Evolutionary conservation across 768 basidiomycete species (phyloP), one percentile per base, ranked within the genome.

Genomic region (Tulasnella sp.): DNA sequence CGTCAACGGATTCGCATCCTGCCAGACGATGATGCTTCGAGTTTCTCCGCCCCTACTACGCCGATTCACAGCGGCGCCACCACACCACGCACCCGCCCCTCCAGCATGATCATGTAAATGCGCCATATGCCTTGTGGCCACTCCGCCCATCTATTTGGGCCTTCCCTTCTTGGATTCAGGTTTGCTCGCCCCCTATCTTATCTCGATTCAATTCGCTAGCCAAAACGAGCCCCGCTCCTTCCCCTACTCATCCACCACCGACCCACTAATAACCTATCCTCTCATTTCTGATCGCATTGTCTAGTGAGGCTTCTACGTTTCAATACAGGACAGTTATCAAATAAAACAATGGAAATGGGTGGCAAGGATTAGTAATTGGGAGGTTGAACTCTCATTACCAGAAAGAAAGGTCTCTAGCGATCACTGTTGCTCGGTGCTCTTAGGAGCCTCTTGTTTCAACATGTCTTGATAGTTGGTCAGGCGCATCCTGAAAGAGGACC

Each of bases 1-100:
- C 91, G 94, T 75, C 92, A 93, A 85, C 89, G 94, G 80, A 90
- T 95, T 58, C 92, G 93, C 21, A 94, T 95, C 85, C 87, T 94
- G 85, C 81, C 81, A 31, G 86, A 92, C 14, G 88, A 89, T 39
- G 90, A 90, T 21, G 77, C 78, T 24, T 94, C 93, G 48, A 92
- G 92, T 75, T 84, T 91, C 77, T 87, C 88, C 31, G 94, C 94
- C 3, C 93, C 93, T 0, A 85, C 90, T 16, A 91, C 91, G 5
- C 88, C 90, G 8, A 87, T 40, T 39, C 76, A 62, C 56, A 77
- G 58, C 76, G 58, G 76, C 38, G n/a, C 73, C 38, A 74, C 38
- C 73, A 74, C 73, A 36, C 73, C 73, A 40, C 73, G 73, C 9
- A 40, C 31, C 39, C 62, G 73, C 42, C 73, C 73, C 42, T 74